A percentile compares a stretch with the other conserved stretches of the same genome.
Conservation (phyloP, 768 basidiomycete species). For the Tricholoma matsutake region DNA sequence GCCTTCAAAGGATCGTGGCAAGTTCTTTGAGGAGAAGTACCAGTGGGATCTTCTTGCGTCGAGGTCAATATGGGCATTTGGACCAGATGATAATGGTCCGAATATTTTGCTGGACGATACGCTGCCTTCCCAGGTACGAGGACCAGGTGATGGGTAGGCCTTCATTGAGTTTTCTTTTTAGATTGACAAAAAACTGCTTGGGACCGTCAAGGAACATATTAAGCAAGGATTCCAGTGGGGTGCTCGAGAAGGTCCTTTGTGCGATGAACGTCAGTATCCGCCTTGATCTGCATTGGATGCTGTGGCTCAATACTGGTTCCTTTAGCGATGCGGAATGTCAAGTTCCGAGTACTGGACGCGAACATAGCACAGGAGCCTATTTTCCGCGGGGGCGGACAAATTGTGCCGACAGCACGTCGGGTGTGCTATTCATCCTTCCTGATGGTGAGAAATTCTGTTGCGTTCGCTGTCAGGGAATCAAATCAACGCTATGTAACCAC, state of each 20-base stretch:
- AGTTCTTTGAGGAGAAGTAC: constrained; percentile 95
- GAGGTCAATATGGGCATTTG: constrained; percentile 99
- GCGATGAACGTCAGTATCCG: constrained; percentile 88
- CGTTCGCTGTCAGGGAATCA: constrained; percentile 1
- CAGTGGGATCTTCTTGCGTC: constrained; percentile 98
- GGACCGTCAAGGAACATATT: constrained; percentile 88
- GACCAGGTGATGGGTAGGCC: neutral
- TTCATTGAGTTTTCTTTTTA: constrained; percentile 24
- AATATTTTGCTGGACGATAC: constrained; percentile 96
- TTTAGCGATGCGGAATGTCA: constrained; percentile 95
- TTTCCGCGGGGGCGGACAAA: constrained; percentile 96
- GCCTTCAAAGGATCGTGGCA: constrained; percentile 92
- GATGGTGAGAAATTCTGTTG: constrained; percentile 60
- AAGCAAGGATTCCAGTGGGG: constrained; percentile 99
- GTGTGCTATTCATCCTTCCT: constrained; percentile 99
- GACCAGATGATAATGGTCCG: constrained; percentile 92
- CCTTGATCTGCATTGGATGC: neutral
- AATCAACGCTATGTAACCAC: constrained; percentile 5
- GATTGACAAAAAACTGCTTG: constrained; percentile 92
- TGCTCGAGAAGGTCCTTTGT: constrained; percentile 93
- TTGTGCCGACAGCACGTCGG: constrained; percentile 97
- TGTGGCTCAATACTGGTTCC: neutral
- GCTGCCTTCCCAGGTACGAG: constrained; percentile 79
- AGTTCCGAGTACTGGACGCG: constrained; percentile 94
- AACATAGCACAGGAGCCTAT: constrained; percentile 93